Conservation (phyloP, 2,329 filamentous ascomycete species). For the Periconia sp. region DNA sequence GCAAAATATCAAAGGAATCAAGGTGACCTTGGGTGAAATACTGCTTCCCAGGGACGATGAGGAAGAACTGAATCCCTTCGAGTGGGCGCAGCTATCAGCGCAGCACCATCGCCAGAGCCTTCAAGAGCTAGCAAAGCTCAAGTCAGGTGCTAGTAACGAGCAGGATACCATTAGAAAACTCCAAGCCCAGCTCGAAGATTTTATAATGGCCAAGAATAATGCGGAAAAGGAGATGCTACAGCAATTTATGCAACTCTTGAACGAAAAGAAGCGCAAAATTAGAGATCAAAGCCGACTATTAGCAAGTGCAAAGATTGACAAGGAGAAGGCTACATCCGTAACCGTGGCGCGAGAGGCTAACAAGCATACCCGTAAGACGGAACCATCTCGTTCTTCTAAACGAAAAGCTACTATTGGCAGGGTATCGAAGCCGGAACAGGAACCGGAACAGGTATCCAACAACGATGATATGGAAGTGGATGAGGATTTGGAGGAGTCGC, state of each 20-base stretch:
- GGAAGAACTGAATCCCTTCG: slow-evolving; percentile 65
- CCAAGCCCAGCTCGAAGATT: slow-evolving; percentile 64
- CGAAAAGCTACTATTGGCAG: slow-evolving; percentile 33
- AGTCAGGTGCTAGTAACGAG: slow-evolving; percentile 50
- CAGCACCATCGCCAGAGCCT: slow-evolving; percentile 51
- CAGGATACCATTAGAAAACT: slow-evolving; percentile 62
- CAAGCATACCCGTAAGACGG: slow-evolving; percentile 32
- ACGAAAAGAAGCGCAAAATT: slow-evolving; percentile 80
- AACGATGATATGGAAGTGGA: slow-evolving; percentile 38
- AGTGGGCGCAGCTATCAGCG: slow-evolving; percentile 68
- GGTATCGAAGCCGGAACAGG: slow-evolving; percentile 20
- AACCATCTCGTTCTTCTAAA: slow-evolving; percentile 37
- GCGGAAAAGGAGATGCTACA: slow-evolving; percentile 68
- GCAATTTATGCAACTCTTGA: slow-evolving; percentile 71
- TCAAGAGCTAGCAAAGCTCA: slow-evolving; percentile 48
- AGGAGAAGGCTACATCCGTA: slow-evolving; percentile 29
- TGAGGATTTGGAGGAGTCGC: slow-evolving; percentile 23
- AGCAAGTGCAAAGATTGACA: slow-evolving; percentile 53
- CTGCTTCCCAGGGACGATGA: slow-evolving; percentile 58
- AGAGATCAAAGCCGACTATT: slow-evolving; percentile 70
- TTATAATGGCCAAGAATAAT: slow-evolving; percentile 65
- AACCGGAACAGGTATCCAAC: slow-evolving; percentile 22
- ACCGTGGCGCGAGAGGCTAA: slow-evolving; percentile 23
- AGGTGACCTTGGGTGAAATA: slow-evolving; percentile 67
- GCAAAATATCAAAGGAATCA: slow-evolving; percentile 65